Conservation (phyloP, 2,329 filamentous ascomycete species). For the Ophiocordyceps polyrhachis-furcata region DNA sequence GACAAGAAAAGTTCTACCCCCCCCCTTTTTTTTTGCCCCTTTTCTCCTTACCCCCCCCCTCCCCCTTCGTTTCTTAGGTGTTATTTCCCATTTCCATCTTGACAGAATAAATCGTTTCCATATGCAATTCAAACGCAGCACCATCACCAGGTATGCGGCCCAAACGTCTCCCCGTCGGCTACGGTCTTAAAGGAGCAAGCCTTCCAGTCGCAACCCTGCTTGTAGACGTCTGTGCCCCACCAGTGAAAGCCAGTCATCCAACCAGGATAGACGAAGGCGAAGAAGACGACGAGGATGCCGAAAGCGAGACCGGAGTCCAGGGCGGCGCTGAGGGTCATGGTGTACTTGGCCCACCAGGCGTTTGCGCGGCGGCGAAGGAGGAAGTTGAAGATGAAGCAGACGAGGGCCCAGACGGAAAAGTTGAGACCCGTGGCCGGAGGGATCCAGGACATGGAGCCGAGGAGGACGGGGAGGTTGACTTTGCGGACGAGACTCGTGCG, state of each 20-base stretch:
- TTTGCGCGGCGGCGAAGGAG: slow-evolving; percentile 47
- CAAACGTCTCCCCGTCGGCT: slow-evolving; percentile 44
- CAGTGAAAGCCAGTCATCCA: slow-evolving; percentile 55
- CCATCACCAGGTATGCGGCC: slow-evolving; percentile 38
- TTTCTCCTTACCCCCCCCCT: too few species aligned
- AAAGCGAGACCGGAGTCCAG: slow-evolving; percentile 70
- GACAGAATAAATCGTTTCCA: too few species aligned
- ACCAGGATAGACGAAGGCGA: slow-evolving; percentile 69
- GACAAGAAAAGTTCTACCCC: not conserved
- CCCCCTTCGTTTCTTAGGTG: not conserved
- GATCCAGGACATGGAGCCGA: slow-evolving; percentile 71
- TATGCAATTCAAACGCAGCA: too few species aligned
- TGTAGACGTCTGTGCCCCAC: slow-evolving; percentile 83
- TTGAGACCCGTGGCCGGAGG: slow-evolving; percentile 75
- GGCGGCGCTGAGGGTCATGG: slow-evolving; percentile 71
- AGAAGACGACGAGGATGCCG: slow-evolving; percentile 68
- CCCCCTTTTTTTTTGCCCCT: not conserved
- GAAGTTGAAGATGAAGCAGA: slow-evolving; percentile 74
- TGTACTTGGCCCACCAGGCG: slow-evolving; percentile 82
- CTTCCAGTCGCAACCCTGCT: slow-evolving; percentile 69
- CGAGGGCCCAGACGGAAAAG: slow-evolving; percentile 71
- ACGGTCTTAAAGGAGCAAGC: slow-evolving; percentile 55
- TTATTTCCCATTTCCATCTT: not conserved
- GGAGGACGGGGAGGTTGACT: slow-evolving; percentile 67
- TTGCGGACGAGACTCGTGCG: slow-evolving; percentile 49